These are phyloP conservation scores for Anthracocystis panici-leucophaei DNA, from an alignment of 1,284 basidiomycete species.

Conservation along the genomic window DNA sequence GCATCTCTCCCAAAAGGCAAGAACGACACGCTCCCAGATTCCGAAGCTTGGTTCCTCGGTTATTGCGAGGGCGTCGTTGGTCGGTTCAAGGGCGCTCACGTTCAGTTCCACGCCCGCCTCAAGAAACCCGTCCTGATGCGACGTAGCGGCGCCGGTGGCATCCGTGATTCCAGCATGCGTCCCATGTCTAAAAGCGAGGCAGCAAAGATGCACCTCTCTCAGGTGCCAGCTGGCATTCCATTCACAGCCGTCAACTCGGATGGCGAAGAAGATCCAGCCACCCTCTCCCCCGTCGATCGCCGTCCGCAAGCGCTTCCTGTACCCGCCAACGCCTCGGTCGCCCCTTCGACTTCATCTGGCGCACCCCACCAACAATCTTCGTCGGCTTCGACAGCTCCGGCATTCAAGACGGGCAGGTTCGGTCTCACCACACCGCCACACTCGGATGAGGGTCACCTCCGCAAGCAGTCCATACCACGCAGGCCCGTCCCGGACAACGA, in stretches of 20 bases:
- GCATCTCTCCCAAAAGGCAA: conserved; percentile 13
- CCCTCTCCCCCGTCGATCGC: conserved; percentile 20
- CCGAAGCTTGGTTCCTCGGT: conserved; percentile 70
- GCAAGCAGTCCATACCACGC: conserved; percentile 25
- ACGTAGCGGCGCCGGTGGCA: conserved; percentile 57
- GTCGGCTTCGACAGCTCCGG: conserved; percentile 1
- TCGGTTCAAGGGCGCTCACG: conserved; percentile 78
- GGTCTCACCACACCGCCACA: conserved; percentile 61
- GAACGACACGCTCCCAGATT: conserved; percentile 25
- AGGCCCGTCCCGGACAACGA: conserved; percentile 30
- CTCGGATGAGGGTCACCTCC: conserved; percentile 61
- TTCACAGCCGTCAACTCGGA: conserved; percentile 62
- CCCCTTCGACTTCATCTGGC: conserved; percentile 17
- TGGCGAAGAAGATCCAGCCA: conserved; percentile 49
- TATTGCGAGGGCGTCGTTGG: conserved; percentile 93
- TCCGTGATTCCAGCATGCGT: conserved; percentile 57
- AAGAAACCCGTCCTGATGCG: conserved; percentile 77
- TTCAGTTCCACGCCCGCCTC: conserved; percentile 80
- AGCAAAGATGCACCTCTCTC: conserved; percentile 54
- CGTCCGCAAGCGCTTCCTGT: conserved; percentile 17
- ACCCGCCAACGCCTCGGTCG: conserved; percentile 10
- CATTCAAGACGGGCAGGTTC: conserved; percentile 27
- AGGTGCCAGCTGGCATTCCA: conserved; percentile 59
- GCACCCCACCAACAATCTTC: conserved; percentile 2
- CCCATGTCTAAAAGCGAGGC: conserved; percentile 61